Percentiles rank a stretch among this genome's conserved stretches.
These are phyloP conservation scores for Maudiozyma humilis DNA, from an alignment of 1,139 yeast species.

Conservation along the genomic window DNA sequence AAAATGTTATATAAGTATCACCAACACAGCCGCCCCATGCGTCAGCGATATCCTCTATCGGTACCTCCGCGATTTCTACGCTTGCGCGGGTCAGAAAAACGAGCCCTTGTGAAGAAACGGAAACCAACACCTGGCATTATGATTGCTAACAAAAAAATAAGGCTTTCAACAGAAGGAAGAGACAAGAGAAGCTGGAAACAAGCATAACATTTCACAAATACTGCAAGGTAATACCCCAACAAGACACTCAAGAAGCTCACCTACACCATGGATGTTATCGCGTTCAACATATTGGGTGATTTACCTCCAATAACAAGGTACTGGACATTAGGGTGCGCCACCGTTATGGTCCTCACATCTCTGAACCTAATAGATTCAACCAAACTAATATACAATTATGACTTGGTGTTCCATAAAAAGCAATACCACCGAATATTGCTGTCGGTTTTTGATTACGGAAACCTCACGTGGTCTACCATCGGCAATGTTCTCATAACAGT, in stretches of 20 bases:
- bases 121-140: no score
- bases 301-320: conserved; percentile 25
- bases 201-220: no score
- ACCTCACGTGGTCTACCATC: conserved; percentile 19
- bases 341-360: conserved; percentile 20
- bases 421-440: conserved; percentile 26
- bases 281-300: conserved; percentile 23
- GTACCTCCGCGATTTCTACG: no score
- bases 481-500: conserved; percentile 21
- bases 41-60: no score
- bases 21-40: no score
- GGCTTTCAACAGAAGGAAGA: no score
- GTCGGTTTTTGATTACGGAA: conserved; percentile 27
- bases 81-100: no score
- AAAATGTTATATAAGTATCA: no score
- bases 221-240: no score
- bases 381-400: conserved; percentile 24
- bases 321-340: conserved; percentile 27
- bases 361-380: conserved; percentile 20
- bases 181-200: no score
- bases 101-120: no score
- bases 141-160: no score
- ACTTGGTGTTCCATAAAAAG: conserved; percentile 26
- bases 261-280: conserved; percentile 22
- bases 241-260: not conserved